A percentile compares a stretch with the other conserved stretches of the same genome.
Evolutionary conservation across 2,329 filamentous ascomycete species (phyloP).

Genomic region (Colletotrichum liriopes): DNA sequence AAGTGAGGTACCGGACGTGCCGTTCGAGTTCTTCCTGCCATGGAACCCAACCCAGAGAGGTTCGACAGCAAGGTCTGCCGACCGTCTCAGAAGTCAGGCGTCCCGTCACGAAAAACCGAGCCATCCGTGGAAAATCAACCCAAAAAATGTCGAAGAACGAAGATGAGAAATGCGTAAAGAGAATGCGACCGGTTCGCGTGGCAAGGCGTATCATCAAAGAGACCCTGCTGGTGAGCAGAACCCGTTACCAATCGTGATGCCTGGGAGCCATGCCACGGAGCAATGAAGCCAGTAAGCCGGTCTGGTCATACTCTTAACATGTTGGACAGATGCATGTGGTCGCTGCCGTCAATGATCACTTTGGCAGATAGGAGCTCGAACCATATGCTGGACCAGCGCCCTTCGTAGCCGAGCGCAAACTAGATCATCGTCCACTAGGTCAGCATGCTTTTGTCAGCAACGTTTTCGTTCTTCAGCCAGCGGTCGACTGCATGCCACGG

Average conservation of each 20-base stretch:
- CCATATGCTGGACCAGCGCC: constrained; percentile 68
- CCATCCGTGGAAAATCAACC: constrained; percentile 52
- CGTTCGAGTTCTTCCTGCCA: constrained; percentile 51
- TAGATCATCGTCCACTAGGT: constrained; percentile 86
- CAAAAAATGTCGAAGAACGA: constrained; percentile 58
- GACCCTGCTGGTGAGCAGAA: constrained; percentile 42
- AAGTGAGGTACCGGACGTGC: constrained; percentile 56
- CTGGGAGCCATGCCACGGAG: constrained; percentile 40
- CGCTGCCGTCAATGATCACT: constrained; percentile 55
- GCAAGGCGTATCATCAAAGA: constrained; percentile 44
- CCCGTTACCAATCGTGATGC: constrained; percentile 42
- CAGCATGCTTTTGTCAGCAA: constrained; percentile 82
- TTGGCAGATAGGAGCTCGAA: constrained; percentile 59
- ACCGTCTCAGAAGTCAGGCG: constrained; percentile 35
- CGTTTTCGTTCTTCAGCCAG: constrained; percentile 77
- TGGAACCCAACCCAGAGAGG: not conserved
- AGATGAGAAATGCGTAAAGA: constrained; percentile 56
- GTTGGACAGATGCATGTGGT: constrained; percentile 44
- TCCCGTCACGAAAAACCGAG: constrained; percentile 51
- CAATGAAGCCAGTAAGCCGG: constrained; percentile 31
- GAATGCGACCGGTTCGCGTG: constrained; percentile 57
- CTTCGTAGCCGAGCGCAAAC: constrained; percentile 87
- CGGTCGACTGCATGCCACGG: constrained; percentile 60
- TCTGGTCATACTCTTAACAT: constrained; percentile 45
- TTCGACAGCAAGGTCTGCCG: constrained; percentile 6